Evolutionary conservation across 176 grass and related monocot species (phyloP).

Genomic region (Oryza glumipatula): DNA sequence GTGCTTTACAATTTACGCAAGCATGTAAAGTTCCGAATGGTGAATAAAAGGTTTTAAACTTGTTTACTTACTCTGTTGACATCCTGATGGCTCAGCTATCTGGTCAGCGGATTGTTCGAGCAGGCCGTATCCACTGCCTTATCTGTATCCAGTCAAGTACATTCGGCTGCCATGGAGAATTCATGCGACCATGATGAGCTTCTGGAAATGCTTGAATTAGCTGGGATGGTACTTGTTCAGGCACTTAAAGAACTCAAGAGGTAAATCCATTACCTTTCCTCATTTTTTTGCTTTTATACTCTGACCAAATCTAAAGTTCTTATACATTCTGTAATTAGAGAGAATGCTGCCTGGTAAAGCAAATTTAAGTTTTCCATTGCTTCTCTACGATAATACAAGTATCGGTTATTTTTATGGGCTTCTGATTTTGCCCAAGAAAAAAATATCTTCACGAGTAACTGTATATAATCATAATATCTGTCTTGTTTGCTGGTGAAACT

Average conservation of each 20-base stretch:
- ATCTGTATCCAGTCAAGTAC: slow-evolving; percentile 26
- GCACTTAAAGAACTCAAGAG: slow-evolving; percentile 58
- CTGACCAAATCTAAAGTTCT: not conserved
- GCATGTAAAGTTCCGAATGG: not conserved
- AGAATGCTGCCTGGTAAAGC: not conserved
- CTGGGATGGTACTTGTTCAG: slow-evolving; percentile 55
- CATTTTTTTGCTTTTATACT: not conserved
- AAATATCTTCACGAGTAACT: not conserved
- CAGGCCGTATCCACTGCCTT: slow-evolving; percentile 33
- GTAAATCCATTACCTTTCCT: slow-evolving; percentile 3
- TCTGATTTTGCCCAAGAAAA: slow-evolving; percentile 13
- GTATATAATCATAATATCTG: not conserved
- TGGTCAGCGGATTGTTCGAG: slow-evolving; percentile 47
- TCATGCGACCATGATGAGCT: not conserved
- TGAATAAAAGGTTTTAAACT: not conserved
- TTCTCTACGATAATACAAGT: not conserved
- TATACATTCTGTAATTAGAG: not conserved
- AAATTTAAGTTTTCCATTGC: not conserved
- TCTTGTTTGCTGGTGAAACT: not conserved
- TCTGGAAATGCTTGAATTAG: slow-evolving; percentile 49
- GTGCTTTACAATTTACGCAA: not conserved
- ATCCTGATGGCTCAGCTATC: slow-evolving; percentile 35
- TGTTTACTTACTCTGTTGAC: slow-evolving; percentile 9
- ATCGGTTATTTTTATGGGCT: not conserved
- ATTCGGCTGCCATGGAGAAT: not conserved